Base-by-base conservation (phyloP, 768 basidiomycete genomes). In the Baorangia bicolor region DNA sequence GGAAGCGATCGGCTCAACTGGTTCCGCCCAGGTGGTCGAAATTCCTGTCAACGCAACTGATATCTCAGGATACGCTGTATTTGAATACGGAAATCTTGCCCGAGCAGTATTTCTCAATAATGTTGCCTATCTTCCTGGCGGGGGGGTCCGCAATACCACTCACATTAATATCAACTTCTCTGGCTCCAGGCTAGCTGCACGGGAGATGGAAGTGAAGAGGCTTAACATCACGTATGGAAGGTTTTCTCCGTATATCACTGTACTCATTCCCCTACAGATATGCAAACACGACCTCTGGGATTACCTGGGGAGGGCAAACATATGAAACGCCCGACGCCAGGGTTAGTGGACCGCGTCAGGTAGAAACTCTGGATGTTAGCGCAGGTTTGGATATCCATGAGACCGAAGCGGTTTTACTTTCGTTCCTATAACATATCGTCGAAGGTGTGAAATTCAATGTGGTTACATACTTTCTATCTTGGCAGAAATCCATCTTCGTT, bases 61-160 rank as follows among this genome's bases (percentile, higher is more conserved):
- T 25, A 65, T 87, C 33, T 72, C 84, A 18, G 87, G 83, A 31
- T 88, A 88, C 62, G 87, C 81, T 3, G 78, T 84, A 54, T 88
- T 79, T 63, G 84, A 85, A 61, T 61, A 69, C 10, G 70, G 64
- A 1, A 46, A 14, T 0, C 69, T 88, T 44, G 71, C 58, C 12
- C 78, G 81, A 30, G 81, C 80, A 1, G 67, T 86, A 2, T 78
- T 89, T 57, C 79, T 88, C 66, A 85, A 88, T 62, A 80, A 77
- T 0, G 64, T 79, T 28, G 81, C 85, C 5, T 87, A 78, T 63
- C 67, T 80, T 30, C 59, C 63, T 6, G 71, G 64, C 0, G 63
- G 61, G 42, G 71, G 71, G 16, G 68, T 61, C 4, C 75, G 85
- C 18, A 69, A 63, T 1, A 75, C 69, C 18, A 68, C 70, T 2